Evolutionary conservation across 352 stramenopile genomes (phyloP), one percentile per base, ranked within the genome.

Genomic region (Pythium aquatile): DNA sequence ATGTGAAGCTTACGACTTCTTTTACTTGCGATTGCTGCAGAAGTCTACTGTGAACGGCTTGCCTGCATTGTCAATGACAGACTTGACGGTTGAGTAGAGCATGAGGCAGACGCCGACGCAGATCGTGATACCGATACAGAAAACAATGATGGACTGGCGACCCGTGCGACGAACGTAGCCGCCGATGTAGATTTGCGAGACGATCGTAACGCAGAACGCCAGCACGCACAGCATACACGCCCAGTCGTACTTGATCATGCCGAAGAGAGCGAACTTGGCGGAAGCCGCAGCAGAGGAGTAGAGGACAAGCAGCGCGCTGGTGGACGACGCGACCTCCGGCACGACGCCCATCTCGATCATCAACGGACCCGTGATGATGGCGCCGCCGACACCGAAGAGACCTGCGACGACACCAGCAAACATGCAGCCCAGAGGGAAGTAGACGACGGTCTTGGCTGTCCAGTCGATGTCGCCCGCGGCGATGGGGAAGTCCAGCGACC

Each of bases 271-370:
- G 46, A 83, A 87, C 66, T 90, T 83, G 61, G 72, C 69, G 1
- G 75, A 79, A 0, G 77, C 75, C 6, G 75, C 75, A 0, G 70
- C 69, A 2, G 78, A 75, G 7, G 76, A 80, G 54, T 83, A 90
- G 49, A 90, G 55, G 61, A 88, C 76, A 56, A 87, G 75, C 29
- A 83, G 44, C 24, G 80, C 74, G 26, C 57, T 84, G 3, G 67
- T 87, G 11, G 79, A 73, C 5, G 73, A 79, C 5, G 72, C 75
- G 9, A 88, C 81, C 48, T 85, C 72, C 0, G 81, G 77, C 5
- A 83, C 52, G 33, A 90, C 75, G 10, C 77, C 79, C 63, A 85
- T 59, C 57, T 88, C 79, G 20, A 90, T 73, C 74, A 87, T 75
- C 20, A 90, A 63, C 3, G 79, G 81, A 1, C 81, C 78, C 10